These are phyloP conservation scores for Seiridium unicorne DNA, from an alignment of 2,329 filamentous ascomycete genomes.

Conservation along the genomic window DNA sequence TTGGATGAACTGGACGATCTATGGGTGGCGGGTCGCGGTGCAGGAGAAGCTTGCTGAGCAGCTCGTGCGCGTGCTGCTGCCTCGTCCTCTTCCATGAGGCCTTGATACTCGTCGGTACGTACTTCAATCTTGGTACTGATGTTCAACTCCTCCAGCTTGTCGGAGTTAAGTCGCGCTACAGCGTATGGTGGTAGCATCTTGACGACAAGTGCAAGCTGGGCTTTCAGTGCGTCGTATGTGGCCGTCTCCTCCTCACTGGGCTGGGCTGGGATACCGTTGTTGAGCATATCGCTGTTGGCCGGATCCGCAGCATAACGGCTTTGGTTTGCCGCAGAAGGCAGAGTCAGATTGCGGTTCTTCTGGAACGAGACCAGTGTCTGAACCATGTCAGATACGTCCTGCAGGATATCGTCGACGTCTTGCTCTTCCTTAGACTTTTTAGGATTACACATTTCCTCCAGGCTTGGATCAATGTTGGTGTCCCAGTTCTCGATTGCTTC, in stretches of 20 bases:
- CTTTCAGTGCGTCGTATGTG: constrained; percentile 72
- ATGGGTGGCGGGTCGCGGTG: constrained; percentile 34
- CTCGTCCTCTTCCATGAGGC: constrained; percentile 83
- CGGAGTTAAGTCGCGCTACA: constrained; percentile 81
- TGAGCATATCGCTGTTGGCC: constrained; percentile 65
- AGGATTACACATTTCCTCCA: constrained; percentile 50
- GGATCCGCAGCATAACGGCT: constrained; percentile 60
- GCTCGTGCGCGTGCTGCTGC: constrained; percentile 52
- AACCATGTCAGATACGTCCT: constrained; percentile 73
- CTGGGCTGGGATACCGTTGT: constrained; percentile 63
- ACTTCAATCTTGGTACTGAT: constrained; percentile 78
- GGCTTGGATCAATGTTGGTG: constrained; percentile 56
- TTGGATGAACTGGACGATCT: constrained; percentile 36
- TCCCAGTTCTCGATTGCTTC: constrained; percentile 59
- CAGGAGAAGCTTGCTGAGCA: constrained; percentile 34
- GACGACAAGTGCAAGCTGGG: constrained; percentile 72
- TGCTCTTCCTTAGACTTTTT: constrained; percentile 53
- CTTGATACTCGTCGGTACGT: constrained; percentile 70
- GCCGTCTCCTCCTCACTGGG: constrained; percentile 62
- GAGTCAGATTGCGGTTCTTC: constrained; percentile 70
- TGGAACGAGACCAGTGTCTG: constrained; percentile 77
- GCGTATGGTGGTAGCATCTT: constrained; percentile 78
- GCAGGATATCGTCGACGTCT: constrained; percentile 67
- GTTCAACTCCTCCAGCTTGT: constrained; percentile 78
- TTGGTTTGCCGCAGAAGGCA: constrained; percentile 58